phyloP scores from a whole-genome alignment of 2,329 filamentous ascomycete genomes.

The Colletotrichum sp. region DNA sequence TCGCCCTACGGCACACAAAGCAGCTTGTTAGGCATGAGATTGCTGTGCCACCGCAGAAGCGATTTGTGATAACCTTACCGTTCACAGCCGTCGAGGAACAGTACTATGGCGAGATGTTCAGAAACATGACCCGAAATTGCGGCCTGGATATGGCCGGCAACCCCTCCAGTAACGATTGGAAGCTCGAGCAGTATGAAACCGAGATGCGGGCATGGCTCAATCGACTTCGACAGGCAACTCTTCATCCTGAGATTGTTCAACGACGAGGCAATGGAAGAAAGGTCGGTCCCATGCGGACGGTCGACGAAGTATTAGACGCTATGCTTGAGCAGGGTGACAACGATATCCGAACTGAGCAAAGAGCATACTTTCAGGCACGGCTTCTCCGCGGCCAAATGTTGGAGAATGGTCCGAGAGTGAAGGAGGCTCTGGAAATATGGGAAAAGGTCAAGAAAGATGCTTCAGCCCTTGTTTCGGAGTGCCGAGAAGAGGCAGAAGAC shows the following conservation, averaged over 20 bases:
- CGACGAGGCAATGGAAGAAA: constrained; percentile 67
- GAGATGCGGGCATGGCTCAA: constrained; percentile 82
- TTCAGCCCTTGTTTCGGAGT: constrained; percentile 62
- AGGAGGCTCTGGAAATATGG: constrained; percentile 76
- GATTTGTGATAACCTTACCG: constrained; percentile 86
- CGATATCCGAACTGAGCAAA: constrained; percentile 70
- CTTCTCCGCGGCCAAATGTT: constrained; percentile 78
- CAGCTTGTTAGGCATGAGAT: constrained; percentile 80
- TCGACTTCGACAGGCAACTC: constrained; percentile 78
- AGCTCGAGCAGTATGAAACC: constrained; percentile 68
- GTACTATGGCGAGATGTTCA: constrained; percentile 79
- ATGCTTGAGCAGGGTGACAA: constrained; percentile 90
- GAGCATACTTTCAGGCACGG: constrained; percentile 66
- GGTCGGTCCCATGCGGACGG: constrained; percentile 75
- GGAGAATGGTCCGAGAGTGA: constrained; percentile 73
- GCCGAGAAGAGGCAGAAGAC: constrained; percentile 63
- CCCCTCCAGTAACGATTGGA: constrained; percentile 67
- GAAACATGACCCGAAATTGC: constrained; percentile 74
- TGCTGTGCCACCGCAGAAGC: constrained; percentile 79
- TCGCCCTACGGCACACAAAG: constrained; percentile 88
- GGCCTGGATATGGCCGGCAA: constrained; percentile 69
- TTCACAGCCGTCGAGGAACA: constrained; percentile 93
- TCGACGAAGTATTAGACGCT: constrained; percentile 83
- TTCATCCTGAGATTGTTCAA: constrained; percentile 81
- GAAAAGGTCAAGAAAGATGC: constrained; percentile 57